Evolutionary conservation across 345 rosid species (phyloP), one percentile per base, ranked within the genome.

Genomic region (Cardamine occulta): DNA sequence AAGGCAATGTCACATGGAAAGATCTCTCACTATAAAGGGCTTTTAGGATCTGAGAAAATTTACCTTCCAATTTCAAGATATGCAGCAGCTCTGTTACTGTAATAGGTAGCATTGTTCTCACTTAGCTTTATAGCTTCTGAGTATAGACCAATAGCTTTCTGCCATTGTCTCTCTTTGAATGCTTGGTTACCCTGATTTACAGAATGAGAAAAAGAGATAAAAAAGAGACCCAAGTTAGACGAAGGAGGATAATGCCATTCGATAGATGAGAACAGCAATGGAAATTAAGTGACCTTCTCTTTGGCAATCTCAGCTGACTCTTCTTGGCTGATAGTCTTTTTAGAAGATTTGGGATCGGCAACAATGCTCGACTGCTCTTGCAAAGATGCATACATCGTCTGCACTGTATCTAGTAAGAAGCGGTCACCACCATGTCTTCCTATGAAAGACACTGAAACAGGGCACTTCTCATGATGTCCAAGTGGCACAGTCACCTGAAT

Each of bases 11-110:
- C 47, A 34, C 74, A 42, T 5, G 54, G 31, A 57, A 26, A 69
- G 44, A 66, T 13, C 18, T 59, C 47, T 40, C 52, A 47, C 32
- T 31, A 4, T 4, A 53, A 40, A 10, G 1, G 47, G 47, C 0
- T 57, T 35, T 64, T 5, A 45, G 57, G 13, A 75, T 45, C 53
- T 23, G 65, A 29, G 51, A 45, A 74, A 69, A 19, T 47, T 59
- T 81, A 96, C 99, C 97, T 88, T 60, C 88, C 80, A 8, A 84
- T 29, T 78, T 83, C 98, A 66, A 96, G 97, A 84, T 89, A 88
- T 34, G 98, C 98, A 63, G 99, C 99, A 72, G 98, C 96, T 85
- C 99, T 87, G 84, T 96, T 96, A 72, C 88, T 87, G 78, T 89
- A 96, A 73, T 91, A 96, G 6, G 96, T 96, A 58, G 99, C 98